These are phyloP conservation scores for Aspergillus novofumigatus DNA, from an alignment of 2,329 filamentous ascomycete species.

Conservation along the genomic window DNA sequence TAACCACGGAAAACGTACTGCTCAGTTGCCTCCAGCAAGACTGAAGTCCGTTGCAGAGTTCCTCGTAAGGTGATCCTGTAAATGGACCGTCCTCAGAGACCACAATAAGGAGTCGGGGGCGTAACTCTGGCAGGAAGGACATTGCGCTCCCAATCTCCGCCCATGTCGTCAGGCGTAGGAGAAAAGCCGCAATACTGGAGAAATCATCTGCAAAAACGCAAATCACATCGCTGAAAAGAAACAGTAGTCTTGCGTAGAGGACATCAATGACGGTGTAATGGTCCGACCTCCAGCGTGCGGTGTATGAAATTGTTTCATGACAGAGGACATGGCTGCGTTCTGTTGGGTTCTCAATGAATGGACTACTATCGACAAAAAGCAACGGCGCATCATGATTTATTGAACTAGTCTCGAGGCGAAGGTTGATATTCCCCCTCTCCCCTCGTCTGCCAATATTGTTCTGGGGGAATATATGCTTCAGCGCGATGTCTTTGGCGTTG, in stretches of 20 bases:
- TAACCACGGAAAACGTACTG: constrained; percentile 3
- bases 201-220: constrained; percentile 12
- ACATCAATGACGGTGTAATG: constrained; percentile 4
- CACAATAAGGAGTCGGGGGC: constrained; percentile 5
- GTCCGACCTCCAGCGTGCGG: constrained; percentile 1
- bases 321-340: constrained; percentile 7
- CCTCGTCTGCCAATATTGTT: constrained; percentile 9
- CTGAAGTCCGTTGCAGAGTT: background rate
- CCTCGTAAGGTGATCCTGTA: background rate
- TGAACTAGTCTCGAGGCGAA: constrained; percentile 6
- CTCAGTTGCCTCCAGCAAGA: background rate
- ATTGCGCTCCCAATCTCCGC: constrained; percentile 4
- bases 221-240: constrained; percentile 8
- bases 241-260: constrained; percentile 7
- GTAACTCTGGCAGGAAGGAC: constrained; percentile 1
- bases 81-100: constrained; percentile 4
- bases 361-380: constrained; percentile 8
- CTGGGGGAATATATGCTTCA: constrained; percentile 6
- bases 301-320: constrained; percentile 5
- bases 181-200: constrained; percentile 1
- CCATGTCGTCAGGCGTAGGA: constrained; percentile 3
- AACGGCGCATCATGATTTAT: constrained; percentile 1
- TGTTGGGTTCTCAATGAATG: constrained; percentile 1
- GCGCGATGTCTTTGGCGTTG: constrained; percentile 3
- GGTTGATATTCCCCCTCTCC: constrained; percentile 8